Base-by-base conservation (phyloP, 2,329 filamentous ascomycete species). In the Penicillium sp. region DNA sequence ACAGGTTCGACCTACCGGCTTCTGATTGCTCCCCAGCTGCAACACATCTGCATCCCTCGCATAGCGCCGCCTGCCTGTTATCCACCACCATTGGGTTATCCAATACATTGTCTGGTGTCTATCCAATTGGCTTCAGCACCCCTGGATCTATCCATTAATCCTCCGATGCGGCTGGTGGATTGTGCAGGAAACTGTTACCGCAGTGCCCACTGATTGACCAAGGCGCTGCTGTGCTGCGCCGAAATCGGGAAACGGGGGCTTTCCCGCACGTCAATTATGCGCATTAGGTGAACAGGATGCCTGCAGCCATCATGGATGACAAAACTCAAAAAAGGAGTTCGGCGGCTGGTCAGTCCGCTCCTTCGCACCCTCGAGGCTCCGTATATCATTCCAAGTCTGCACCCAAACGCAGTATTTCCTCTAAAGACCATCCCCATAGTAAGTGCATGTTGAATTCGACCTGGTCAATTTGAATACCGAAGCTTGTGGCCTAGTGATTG, bases 211-310 rank as follows among this genome's bases (percentile, higher is more conserved):
- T 62, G 52, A 62, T 64, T 63, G 58, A 52, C 50, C 47, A 48
- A 51, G 49, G 55, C 53, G 57, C 56, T 57, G 51, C 51, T 26
- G 53, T 53, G 45, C 53, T 59, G 57, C 58, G 53, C 45, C 56
- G 56, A 18, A 57, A 61, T 51, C 56, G 57, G 57, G 58, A 57
- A 59, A 64, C 43, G 6, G 43, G 43, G 50, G 50, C 39, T 41
- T 56, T 54, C 45, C 61, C 29, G 63, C 61, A 62, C 62, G 59
- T 64, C 62, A 64, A 64, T 57, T 44, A 66, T 67, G 65, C 62
- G 57, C 51, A 61, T 55, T 50, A 48, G 47, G 23, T 59, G 59
- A 50, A 49, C 11, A 54, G 40, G 51, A 58, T 62, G 56, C 53
- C 58, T 47, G 43, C 53, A 57, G 47, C 48, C 51, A 61, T 49